A percentile compares a stretch with the other conserved stretches of the same genome.
Conservation (phyloP, 768 basidiomycete species). For the Imleria badia region DNA sequence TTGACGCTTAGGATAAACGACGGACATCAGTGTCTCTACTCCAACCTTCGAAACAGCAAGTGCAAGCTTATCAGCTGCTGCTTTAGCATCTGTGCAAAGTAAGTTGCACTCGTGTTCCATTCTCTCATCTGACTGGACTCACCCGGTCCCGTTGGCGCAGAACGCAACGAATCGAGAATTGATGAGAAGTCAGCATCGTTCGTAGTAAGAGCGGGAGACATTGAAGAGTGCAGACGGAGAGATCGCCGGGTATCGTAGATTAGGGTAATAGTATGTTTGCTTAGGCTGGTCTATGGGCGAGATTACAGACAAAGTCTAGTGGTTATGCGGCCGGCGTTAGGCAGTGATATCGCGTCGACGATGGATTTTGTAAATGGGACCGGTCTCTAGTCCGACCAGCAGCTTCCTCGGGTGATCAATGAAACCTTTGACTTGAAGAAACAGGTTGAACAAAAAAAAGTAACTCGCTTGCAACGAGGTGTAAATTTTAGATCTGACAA, state of each 20-base stretch:
- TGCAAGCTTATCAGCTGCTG: conserved; percentile 77
- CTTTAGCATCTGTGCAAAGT: conserved; percentile 69
- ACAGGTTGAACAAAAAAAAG: not conserved
- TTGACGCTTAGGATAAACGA: conserved; percentile 11
- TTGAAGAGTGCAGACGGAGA: conserved; percentile 21
- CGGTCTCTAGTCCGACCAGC: not conserved
- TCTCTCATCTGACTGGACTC: conserved; percentile 12
- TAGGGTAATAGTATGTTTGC: conserved; percentile 16
- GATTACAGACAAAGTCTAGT: conserved; percentile 16
- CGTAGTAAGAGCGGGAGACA: conserved; percentile 57
- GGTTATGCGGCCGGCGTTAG: conserved; percentile 2
- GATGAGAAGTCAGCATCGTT: conserved; percentile 44
- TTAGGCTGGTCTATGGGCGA: conserved; percentile 18
- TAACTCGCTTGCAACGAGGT: not conserved
- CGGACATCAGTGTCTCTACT: conserved; percentile 59
- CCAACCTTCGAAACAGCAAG: conserved; percentile 67
- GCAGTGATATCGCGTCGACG: conserved; percentile 8
- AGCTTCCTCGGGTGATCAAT: not conserved
- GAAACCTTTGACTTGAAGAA: not conserved
- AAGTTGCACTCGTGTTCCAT: not conserved
- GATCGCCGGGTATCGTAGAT: conserved; percentile 23
- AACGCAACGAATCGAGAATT: conserved; percentile 45
- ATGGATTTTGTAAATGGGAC: not conserved
- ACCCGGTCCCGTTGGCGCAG: conserved; percentile 66
- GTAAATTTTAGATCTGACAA: conserved; percentile 5